phyloP scores from a whole-genome alignment of 352 stramenopile genomes.

The Phytophthora brassicae region DNA sequence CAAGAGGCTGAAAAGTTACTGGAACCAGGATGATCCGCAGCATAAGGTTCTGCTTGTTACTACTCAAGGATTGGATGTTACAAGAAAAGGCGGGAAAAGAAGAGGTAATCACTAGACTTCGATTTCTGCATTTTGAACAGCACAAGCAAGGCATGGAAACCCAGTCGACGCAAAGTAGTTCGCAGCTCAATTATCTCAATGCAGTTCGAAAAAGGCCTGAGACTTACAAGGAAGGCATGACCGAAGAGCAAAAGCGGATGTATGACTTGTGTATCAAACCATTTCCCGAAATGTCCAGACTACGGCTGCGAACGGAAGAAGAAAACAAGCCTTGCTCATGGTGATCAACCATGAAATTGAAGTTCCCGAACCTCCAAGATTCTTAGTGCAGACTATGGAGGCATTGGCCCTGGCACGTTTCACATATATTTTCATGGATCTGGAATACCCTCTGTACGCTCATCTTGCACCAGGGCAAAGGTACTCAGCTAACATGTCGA shows the following conservation, averaged over 20 bases:
- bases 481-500: background rate
- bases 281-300: background rate
- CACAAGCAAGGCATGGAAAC: too few relatives aligned
- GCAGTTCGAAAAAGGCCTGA: background rate
- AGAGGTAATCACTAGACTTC: too few relatives aligned
- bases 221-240: background rate
- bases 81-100: too few relatives aligned
- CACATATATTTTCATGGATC: background rate
- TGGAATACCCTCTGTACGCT: background rate
- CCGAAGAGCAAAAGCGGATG: background rate
- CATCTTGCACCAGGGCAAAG: background rate
- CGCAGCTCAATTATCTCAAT: too few relatives aligned
- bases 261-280: background rate
- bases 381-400: background rate
- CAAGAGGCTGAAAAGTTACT: too few relatives aligned
- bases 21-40: too few relatives aligned
- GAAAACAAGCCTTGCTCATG: background rate
- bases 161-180: too few relatives aligned
- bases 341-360: background rate
- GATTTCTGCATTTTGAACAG: too few relatives aligned
- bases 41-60: too few relatives aligned
- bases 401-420: background rate
- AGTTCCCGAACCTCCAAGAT: background rate
- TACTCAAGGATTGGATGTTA: too few relatives aligned
- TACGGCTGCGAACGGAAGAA: background rate